Evolutionary conservation across 163 green algal species (phyloP).

Genomic region (Picocystis sp.): DNA sequence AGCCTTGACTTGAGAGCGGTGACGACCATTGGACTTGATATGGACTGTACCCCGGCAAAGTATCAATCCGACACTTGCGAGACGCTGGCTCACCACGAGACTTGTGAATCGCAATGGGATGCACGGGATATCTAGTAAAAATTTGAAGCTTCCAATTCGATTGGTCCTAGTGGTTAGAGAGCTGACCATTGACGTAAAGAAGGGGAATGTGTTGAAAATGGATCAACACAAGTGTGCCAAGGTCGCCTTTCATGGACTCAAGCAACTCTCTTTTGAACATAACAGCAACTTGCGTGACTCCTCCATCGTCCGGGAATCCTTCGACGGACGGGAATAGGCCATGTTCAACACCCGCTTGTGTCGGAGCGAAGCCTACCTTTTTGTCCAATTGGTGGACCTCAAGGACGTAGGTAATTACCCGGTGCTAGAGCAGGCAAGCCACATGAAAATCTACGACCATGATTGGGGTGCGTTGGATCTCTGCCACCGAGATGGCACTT

Average conservation of each 20-base stretch:
- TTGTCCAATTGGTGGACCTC: slow-evolving; percentile 55
- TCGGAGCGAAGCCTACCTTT: slow-evolving; percentile 45
- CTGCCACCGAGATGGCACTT: slow-evolving; percentile 82
- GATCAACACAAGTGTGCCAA: slow-evolving; percentile 95
- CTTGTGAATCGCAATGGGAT: slow-evolving; percentile 29
- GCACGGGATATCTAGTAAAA: slow-evolving; percentile 23
- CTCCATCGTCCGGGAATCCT: slow-evolving; percentile 28
- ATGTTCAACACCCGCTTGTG: slow-evolving; percentile 95
- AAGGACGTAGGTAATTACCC: slow-evolving; percentile 19
- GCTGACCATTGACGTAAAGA: slow-evolving; percentile 87
- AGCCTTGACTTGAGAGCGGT: slow-evolving; percentile 85
- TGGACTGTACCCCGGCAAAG: slow-evolving; percentile 85
- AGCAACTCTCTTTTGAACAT: slow-evolving; percentile 37
- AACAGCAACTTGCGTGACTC: slow-evolving; percentile 47
- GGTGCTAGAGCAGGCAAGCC: slow-evolving; percentile 9
- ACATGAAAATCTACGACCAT: slow-evolving; percentile 58
- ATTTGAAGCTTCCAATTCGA: slow-evolving; percentile 57
- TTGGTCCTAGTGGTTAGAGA: slow-evolving; percentile 89
- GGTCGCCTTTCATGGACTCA: slow-evolving; percentile 86
- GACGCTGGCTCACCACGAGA: slow-evolving; percentile 62
- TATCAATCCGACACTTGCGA: slow-evolving; percentile 87
- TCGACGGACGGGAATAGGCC: slow-evolving; percentile 69
- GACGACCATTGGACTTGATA: slow-evolving; percentile 30
- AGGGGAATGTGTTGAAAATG: slow-evolving; percentile 80
- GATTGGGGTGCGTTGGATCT: slow-evolving; percentile 81